phyloP scores from a whole-genome alignment of 768 basidiomycete genomes.

The Mrakia frigida region DNA sequence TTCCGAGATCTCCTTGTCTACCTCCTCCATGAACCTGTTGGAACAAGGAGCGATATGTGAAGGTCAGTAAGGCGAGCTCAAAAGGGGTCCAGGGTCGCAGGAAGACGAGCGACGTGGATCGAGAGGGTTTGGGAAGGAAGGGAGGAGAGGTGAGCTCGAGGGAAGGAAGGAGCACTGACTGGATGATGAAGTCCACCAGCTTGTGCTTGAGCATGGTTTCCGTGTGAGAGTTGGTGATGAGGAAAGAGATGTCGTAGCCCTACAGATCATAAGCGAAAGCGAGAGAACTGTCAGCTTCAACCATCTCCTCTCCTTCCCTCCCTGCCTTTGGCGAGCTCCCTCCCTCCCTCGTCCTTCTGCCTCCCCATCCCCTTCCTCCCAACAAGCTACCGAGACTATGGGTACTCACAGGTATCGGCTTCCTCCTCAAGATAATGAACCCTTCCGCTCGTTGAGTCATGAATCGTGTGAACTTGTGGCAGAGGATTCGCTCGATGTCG shows the following conservation, averaged over 20 bases:
- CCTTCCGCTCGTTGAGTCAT: slow-evolving; percentile 99
- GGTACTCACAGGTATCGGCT: slow-evolving; percentile 71
- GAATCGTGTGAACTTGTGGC: slow-evolving; percentile 96
- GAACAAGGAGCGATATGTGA: slow-evolving; percentile 27
- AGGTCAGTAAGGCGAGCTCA: slow-evolving; percentile 12
- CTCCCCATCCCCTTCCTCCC: no score
- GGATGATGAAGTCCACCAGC: slow-evolving; percentile 98
- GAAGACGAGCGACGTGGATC: not conserved
- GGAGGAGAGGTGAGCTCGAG: not conserved
- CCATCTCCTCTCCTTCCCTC: not conserved
- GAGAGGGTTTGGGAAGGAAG: not conserved
- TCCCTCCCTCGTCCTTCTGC: no score
- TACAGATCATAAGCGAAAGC: slow-evolving; percentile 41
- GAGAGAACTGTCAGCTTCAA: not conserved
- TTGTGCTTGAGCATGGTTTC: slow-evolving; percentile 99
- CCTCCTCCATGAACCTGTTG: slow-evolving; percentile 92
- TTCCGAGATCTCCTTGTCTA: slow-evolving; percentile 98
- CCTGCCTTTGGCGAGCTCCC: not conserved
- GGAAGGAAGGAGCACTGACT: slow-evolving; percentile 53
- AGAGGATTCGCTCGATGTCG: slow-evolving; percentile 94
- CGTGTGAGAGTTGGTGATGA: slow-evolving; percentile 93
- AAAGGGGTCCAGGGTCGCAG: not conserved
- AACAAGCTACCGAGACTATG: no score
- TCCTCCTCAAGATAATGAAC: slow-evolving; percentile 91
- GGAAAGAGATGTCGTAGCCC: slow-evolving; percentile 98